A percentile compares a stretch with the other conserved stretches of the same genome.
phyloP scores from a whole-genome alignment of 2,329 filamentous ascomycete genomes.

The Lasiodiplodia sp. region DNA sequence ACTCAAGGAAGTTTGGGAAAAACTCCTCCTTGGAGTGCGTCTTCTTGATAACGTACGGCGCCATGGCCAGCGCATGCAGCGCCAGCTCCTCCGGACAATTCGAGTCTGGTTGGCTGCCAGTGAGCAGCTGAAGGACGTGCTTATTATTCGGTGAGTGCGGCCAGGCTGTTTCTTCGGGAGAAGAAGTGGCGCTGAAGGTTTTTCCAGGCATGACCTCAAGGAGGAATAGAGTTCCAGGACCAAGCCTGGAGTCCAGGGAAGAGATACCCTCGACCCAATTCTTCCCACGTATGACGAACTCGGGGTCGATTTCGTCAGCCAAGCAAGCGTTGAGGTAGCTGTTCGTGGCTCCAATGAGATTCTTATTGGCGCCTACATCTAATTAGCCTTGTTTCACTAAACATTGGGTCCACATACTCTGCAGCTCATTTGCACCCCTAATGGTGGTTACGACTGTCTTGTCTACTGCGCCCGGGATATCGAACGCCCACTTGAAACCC shows the following conservation, averaged over 20 bases:
- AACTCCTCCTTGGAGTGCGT: constrained; percentile 35
- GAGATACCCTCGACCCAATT: constrained; percentile 39
- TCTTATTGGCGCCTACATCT: constrained; percentile 35
- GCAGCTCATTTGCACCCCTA: constrained; percentile 36
- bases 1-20: constrained; percentile 37
- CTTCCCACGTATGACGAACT: constrained; percentile 37
- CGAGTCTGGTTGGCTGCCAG: constrained; percentile 35
- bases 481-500: constrained; percentile 41
- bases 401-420: constrained; percentile 24
- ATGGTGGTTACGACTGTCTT: constrained; percentile 35
- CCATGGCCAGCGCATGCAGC: constrained; percentile 32
- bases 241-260: constrained; percentile 33
- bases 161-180: constrained; percentile 36
- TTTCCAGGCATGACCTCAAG: constrained; percentile 40
- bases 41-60: constrained; percentile 33
- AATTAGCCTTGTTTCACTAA: constrained; percentile 21
- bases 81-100: constrained; percentile 33
- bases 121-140: constrained; percentile 38
- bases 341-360: constrained; percentile 30
- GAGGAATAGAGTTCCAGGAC: constrained; percentile 36
- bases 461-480: constrained; percentile 39
- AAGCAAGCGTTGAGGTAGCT: constrained; percentile 38
- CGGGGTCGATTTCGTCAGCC: constrained; percentile 36
- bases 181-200: constrained; percentile 34
- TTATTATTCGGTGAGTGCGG: constrained; percentile 35